phyloP scores from a whole-genome alignment of 169 alveolate species.

The Babesia sp. region DNA sequence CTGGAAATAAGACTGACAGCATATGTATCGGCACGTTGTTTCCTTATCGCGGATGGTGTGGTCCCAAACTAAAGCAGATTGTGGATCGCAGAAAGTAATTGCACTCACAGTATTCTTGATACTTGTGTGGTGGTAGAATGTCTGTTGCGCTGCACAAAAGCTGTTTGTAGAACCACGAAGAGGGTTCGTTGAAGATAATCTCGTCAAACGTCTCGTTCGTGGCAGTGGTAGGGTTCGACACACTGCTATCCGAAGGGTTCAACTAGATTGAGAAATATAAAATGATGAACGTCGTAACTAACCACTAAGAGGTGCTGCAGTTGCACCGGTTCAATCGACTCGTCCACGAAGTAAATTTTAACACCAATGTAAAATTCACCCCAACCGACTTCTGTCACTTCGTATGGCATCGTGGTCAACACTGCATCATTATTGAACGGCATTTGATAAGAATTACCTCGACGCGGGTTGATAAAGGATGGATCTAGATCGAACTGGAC shows the following conservation, averaged over 20 bases:
- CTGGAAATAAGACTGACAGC: slow-evolving; percentile 70
- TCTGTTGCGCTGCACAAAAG: slow-evolving; percentile 66
- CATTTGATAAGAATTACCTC: slow-evolving; percentile 62
- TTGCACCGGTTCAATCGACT: slow-evolving; percentile 70
- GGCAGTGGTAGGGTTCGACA: slow-evolving; percentile 36
- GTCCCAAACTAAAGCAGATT: slow-evolving; percentile 51
- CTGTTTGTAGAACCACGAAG: slow-evolving; percentile 68
- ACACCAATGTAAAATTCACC: slow-evolving; percentile 78
- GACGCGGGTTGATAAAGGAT: slow-evolving; percentile 86
- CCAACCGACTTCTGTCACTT: slow-evolving; percentile 82
- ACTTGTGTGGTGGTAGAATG: slow-evolving; percentile 71
- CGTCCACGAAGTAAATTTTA: slow-evolving; percentile 72
- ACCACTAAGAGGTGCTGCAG: slow-evolving; percentile 73
- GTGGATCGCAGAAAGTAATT: background rate
- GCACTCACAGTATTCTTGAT: slow-evolving; percentile 72
- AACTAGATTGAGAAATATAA: slow-evolving; percentile 12
- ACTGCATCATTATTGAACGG: slow-evolving; percentile 27
- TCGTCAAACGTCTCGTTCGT: slow-evolving; percentile 76
- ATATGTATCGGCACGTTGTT: slow-evolving; percentile 64
- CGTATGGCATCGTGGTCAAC: slow-evolving; percentile 76
- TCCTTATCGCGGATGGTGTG: slow-evolving; percentile 51
- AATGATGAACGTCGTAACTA: background rate
- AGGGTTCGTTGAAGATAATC: slow-evolving; percentile 74
- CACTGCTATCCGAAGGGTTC: slow-evolving; percentile 46
- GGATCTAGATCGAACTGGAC: slow-evolving; percentile 90